phyloP scores from a whole-genome alignment of 148 eudicot genomes.

The Diospyros kaki region DNA sequence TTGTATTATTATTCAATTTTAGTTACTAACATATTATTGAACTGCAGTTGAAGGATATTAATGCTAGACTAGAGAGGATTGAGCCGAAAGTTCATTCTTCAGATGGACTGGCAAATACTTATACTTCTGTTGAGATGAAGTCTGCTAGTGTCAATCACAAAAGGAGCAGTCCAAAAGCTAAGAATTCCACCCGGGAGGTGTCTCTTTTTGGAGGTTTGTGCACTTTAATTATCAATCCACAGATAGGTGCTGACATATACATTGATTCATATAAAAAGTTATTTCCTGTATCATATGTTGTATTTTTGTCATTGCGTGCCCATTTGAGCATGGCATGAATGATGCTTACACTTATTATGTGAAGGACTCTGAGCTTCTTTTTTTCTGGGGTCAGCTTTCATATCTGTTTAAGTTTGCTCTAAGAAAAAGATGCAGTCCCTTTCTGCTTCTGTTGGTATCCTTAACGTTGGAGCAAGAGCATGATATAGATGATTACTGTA shows the following conservation, averaged over 20 bases:
- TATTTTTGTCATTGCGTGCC: not conserved
- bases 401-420: no score
- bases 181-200: conserved; percentile 60
- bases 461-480: not conserved
- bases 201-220: conserved; percentile 88
- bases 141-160: conserved; percentile 47
- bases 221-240: not conserved
- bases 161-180: conserved; percentile 91
- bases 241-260: not conserved
- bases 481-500: not conserved
- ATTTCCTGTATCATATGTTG: not conserved
- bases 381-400: not conserved
- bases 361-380: not conserved
- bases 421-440: not conserved
- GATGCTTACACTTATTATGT: not conserved
- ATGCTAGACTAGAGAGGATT: conserved; percentile 81
- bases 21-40: conserved; percentile 8
- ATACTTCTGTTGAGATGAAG: conserved; percentile 49
- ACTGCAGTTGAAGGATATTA: conserved; percentile 83
- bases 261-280: not conserved
- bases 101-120: conserved; percentile 47
- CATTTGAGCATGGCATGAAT: not conserved
- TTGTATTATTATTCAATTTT: conserved; percentile 4
- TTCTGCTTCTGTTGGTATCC: not conserved
- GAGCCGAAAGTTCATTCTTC: conserved; percentile 72